Evolutionary conservation across 306 rosid species (phyloP).

Genomic region (Dryas octopetala): DNA sequence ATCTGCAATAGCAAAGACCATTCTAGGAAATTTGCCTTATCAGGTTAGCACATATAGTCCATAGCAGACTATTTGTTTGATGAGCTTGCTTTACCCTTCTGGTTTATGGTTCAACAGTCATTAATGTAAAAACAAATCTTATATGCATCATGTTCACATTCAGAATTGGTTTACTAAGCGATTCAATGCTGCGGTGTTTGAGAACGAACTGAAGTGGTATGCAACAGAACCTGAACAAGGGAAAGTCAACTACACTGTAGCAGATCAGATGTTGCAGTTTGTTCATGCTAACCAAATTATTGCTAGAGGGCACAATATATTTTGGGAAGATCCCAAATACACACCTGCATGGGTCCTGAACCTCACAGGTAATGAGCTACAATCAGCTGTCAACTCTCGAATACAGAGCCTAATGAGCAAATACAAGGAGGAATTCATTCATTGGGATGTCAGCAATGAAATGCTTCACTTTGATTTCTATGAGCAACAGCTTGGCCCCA

Average conservation of each 20-base stretch:
- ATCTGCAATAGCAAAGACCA: slow-evolving; percentile 82
- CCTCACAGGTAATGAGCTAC: slow-evolving; percentile 47
- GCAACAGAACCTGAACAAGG: slow-evolving; percentile 91
- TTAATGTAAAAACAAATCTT: background rate
- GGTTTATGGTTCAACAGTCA: background rate
- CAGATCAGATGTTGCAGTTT: slow-evolving; percentile 77
- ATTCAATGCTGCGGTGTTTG: slow-evolving; percentile 85
- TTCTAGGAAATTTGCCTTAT: slow-evolving; percentile 72
- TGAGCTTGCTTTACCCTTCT: background rate
- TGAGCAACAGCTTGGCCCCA: slow-evolving; percentile 64
- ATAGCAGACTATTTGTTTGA: background rate
- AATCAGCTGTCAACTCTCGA: slow-evolving; percentile 55
- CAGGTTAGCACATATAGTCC: slow-evolving; percentile 45
- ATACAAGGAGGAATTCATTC: slow-evolving; percentile 76
- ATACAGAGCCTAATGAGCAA: slow-evolving; percentile 66
- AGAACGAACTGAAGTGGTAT: slow-evolving; percentile 92
- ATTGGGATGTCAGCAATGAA: slow-evolving; percentile 96
- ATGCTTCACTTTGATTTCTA: slow-evolving; percentile 97
- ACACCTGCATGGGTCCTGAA: slow-evolving; percentile 70
- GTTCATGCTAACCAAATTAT: slow-evolving; percentile 58
- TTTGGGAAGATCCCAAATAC: slow-evolving; percentile 93
- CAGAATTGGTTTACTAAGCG: slow-evolving; percentile 84
- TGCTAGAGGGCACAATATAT: slow-evolving; percentile 88
- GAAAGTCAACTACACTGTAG: slow-evolving; percentile 48
- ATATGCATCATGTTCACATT: slow-evolving; percentile 2